Evolutionary conservation across 768 basidiomycete species (phyloP).

Genomic region (Tulasnella sp.): DNA sequence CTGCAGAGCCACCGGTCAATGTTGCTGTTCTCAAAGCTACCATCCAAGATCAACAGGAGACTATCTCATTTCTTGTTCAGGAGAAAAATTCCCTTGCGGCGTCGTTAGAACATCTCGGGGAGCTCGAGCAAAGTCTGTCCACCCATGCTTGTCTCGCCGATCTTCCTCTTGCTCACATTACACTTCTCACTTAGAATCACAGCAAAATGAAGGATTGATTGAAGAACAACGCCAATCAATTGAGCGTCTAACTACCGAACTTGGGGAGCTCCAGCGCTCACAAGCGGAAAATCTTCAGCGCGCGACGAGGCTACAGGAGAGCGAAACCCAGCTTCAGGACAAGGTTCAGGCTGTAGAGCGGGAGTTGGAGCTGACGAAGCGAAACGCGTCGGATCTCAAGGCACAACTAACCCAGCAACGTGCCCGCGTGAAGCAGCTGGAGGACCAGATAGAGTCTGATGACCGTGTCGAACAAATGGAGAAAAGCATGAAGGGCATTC

Average conservation of each 20-base stretch:
- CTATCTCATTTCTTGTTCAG: conserved; percentile 66
- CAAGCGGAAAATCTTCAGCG: not conserved
- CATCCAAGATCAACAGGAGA: conserved; percentile 46
- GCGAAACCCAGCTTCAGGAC: conserved; percentile 10
- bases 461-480: conserved; percentile 72
- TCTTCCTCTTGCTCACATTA: not conserved
- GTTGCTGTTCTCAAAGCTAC: conserved; percentile 20
- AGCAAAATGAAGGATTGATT: conserved; percentile 38
- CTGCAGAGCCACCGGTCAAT: conserved; percentile 9
- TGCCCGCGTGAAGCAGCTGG: conserved; percentile 58
- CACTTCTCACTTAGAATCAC: not conserved
- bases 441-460: conserved; percentile 77
- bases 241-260: conserved; percentile 32
- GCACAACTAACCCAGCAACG: conserved; percentile 48
- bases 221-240: conserved; percentile 48
- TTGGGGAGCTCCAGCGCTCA: conserved; percentile 12
- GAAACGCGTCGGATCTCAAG: conserved; percentile 45
- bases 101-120: conserved; percentile 51
- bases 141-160: not conserved
- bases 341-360: conserved; percentile 38
- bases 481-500: conserved; percentile 62
- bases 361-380: conserved; percentile 58
- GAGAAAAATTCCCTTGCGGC: conserved; percentile 55
- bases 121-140: conserved; percentile 51
- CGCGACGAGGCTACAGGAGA: not conserved